These are phyloP conservation scores for Apiospora hydei DNA, from an alignment of 2,329 filamentous ascomycete species.

Conservation along the genomic window DNA sequence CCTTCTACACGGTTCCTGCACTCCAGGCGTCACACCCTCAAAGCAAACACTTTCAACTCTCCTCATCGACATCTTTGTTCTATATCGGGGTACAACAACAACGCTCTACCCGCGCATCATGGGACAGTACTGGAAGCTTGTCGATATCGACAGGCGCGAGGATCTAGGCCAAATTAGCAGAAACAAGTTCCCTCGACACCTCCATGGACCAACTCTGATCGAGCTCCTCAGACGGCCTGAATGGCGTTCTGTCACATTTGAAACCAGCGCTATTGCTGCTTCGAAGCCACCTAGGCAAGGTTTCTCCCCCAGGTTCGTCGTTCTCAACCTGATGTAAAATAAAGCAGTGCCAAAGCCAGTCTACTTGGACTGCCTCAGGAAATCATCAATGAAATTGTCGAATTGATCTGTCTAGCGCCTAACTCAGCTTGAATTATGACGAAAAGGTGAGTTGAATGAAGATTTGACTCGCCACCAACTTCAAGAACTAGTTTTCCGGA, in stretches of 20 bases:
- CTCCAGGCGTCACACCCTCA: background rate
- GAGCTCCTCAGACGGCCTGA: background rate
- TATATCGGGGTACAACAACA: background rate
- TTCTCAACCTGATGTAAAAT: background rate
- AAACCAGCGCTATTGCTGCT: background rate
- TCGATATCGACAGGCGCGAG: background rate
- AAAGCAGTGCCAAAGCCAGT: background rate
- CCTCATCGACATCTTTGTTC: background rate
- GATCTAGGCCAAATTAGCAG: background rate
- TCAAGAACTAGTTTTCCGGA: constrained; percentile 39
- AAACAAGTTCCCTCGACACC: background rate
- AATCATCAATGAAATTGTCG: background rate
- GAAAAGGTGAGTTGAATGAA: background rate
- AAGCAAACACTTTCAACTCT: background rate
- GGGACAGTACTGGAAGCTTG: background rate
- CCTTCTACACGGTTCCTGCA: background rate
- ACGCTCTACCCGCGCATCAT: background rate
- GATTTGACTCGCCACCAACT: background rate
- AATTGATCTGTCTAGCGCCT: background rate
- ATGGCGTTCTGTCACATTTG: background rate
- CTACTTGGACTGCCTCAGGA: background rate
- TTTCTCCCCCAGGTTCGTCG: background rate
- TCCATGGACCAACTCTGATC: background rate
- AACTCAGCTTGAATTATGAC: background rate
- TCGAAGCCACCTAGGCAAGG: background rate